Conservation (phyloP, 2,329 filamentous ascomycete genomes). For the Epichloe amarillans region DNA sequence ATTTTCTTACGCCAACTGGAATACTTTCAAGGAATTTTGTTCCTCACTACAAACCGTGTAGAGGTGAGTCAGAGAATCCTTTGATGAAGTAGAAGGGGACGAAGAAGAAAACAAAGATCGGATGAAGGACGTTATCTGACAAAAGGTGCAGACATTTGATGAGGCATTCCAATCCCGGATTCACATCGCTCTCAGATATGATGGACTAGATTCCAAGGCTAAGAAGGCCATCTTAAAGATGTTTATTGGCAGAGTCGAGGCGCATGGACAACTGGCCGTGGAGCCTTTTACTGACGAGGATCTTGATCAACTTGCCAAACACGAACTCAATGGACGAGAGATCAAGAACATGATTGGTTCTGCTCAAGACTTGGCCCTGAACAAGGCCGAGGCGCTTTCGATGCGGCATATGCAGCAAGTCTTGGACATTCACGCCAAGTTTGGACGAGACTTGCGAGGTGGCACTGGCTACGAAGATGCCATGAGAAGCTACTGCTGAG, state of each 20-base stretch:
- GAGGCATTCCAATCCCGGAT: slow-evolving; percentile 83
- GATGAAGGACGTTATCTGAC: neutral
- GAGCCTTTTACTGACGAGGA: slow-evolving; percentile 54
- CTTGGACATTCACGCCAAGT: slow-evolving; percentile 70
- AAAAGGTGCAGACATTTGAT: slow-evolving; percentile 54
- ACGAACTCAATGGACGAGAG: slow-evolving; percentile 50
- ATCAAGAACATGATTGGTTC: slow-evolving; percentile 84
- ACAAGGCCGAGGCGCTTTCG: slow-evolving; percentile 54
- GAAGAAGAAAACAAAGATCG: neutral
- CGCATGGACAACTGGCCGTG: slow-evolving; percentile 46
- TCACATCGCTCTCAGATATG: slow-evolving; percentile 73
- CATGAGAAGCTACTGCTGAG: slow-evolving; percentile 63
- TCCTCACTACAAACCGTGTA: slow-evolving; percentile 80
- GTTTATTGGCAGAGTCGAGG: slow-evolving; percentile 61
- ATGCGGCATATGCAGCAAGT: slow-evolving; percentile 74
- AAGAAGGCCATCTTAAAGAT: slow-evolving; percentile 72
- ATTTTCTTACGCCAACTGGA: slow-evolving; percentile 80
- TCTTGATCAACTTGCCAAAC: slow-evolving; percentile 50
- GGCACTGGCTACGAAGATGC: slow-evolving; percentile 70
- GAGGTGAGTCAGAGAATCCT: slow-evolving; percentile 29
- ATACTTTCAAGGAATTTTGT: slow-evolving; percentile 85
- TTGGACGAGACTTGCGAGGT: slow-evolving; percentile 72
- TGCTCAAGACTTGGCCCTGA: slow-evolving; percentile 69
- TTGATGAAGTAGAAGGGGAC: neutral
- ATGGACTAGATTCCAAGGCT: slow-evolving; percentile 56